These are phyloP conservation scores for Glutinoglossum americanum DNA, from an alignment of 495 filamentous ascomycete species.

Conservation along the genomic window DNA sequence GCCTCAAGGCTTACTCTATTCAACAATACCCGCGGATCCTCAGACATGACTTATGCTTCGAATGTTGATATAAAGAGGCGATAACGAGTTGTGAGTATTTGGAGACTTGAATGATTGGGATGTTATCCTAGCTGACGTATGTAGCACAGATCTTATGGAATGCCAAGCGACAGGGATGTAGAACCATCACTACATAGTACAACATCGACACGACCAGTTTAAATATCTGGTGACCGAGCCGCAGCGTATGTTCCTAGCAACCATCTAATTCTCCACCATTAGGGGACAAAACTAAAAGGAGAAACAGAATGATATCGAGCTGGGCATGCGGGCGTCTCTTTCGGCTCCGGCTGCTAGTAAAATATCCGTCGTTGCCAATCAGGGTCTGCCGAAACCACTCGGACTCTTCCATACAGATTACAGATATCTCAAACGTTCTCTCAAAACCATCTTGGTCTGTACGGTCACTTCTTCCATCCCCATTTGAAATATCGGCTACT, in stretches of 20 bases:
- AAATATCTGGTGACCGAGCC: neutral
- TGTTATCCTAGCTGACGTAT: too few species aligned
- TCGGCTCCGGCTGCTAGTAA: neutral
- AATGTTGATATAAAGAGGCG: too few species aligned
- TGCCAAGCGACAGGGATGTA: neutral
- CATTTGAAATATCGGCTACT: slow-evolving; percentile 13
- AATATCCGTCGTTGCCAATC: neutral
- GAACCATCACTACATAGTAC: too few species aligned
- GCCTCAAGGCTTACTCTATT: slow-evolving; percentile 25
- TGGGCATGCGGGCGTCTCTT: neutral
- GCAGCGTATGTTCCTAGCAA: neutral
- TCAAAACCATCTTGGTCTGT: slow-evolving; percentile 71
- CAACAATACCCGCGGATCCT: slow-evolving; percentile 36
- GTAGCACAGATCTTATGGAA: too few species aligned
- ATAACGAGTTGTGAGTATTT: neutral
- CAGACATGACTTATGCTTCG: slow-evolving; percentile 12
- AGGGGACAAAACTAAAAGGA: neutral
- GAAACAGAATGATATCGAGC: neutral
- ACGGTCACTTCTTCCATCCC: slow-evolving; percentile 41
- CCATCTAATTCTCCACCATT: neutral
- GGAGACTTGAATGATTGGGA: too few species aligned
- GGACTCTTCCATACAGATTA: neutral
- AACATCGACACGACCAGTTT: too few species aligned
- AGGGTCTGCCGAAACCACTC: neutral
- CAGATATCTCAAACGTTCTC: slow-evolving; percentile 35